phyloP scores from a whole-genome alignment of 352 stramenopile species.

The Globisporangium splendens region DNA sequence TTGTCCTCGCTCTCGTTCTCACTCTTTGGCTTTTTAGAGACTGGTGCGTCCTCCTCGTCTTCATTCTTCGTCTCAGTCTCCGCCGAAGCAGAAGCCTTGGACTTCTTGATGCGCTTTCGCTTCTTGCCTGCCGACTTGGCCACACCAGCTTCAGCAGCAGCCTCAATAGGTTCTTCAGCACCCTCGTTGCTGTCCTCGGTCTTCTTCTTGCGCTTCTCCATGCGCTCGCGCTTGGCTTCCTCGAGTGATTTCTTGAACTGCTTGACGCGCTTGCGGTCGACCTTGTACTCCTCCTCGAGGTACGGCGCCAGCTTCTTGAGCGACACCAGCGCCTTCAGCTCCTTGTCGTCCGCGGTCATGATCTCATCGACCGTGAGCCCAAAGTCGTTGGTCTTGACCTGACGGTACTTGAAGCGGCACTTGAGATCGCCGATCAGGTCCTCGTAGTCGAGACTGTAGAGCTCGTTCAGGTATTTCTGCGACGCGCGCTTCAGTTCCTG shows the following conservation, averaged over 20 bases:
- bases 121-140: constrained; percentile 41
- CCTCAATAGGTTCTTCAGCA: constrained; percentile 14
- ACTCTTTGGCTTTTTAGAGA: neutral
- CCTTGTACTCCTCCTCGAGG: constrained; percentile 71
- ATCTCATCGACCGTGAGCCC: constrained; percentile 97
- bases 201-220: constrained; percentile 31
- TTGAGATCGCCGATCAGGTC: constrained; percentile 97
- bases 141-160: constrained; percentile 17
- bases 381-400: constrained; percentile 95
- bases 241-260: constrained; percentile 66
- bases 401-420: constrained; percentile 97
- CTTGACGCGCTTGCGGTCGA: constrained; percentile 74
- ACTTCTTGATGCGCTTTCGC: constrained; percentile 66
- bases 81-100: constrained; percentile 29
- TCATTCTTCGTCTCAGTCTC: no score
- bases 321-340: constrained; percentile 95
- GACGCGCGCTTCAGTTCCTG: constrained; percentile 78
- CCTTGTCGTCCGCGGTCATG: constrained; percentile 94
- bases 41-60: no score
- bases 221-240: constrained; percentile 33
- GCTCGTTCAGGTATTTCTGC: constrained; percentile 93
- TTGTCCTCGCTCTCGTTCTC: neutral
- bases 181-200: constrained; percentile 15
- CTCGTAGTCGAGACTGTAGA: constrained; percentile 99
- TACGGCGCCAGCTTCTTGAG: constrained; percentile 97